phyloP scores from a whole-genome alignment of 1,284 basidiomycete genomes.

The Porodaedalea pini region DNA sequence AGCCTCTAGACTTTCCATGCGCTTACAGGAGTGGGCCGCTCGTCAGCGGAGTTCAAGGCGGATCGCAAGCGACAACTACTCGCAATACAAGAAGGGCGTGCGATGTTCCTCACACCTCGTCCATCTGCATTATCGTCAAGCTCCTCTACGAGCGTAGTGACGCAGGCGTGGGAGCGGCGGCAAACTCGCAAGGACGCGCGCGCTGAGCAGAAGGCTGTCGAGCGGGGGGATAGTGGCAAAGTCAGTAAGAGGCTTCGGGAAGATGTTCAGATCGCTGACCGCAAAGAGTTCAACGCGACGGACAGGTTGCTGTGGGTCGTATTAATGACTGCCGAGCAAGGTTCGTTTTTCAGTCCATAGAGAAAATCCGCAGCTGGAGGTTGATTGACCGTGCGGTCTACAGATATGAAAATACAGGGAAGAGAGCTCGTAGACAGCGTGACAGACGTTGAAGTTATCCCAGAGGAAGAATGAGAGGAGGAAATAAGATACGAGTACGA shows the following conservation, averaged over 20 bases:
- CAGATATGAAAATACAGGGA: not conserved
- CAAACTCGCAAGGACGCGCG: not conserved
- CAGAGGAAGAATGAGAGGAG: not conserved
- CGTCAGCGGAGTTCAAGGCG: not conserved
- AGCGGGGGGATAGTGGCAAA: not conserved
- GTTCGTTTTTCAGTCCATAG: not conserved
- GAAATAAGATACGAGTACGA: not conserved
- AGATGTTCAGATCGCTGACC: not conserved
- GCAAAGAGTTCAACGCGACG: not conserved
- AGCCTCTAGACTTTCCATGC: not conserved
- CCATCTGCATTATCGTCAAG: not conserved
- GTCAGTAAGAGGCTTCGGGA: not conserved
- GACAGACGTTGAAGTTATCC: not conserved
- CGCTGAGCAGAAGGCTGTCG: not conserved
- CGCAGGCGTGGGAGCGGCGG: not conserved
- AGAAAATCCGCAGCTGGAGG: not conserved
- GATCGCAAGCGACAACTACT: not conserved
- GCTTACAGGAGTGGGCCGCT: not conserved
- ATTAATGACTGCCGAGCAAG: not conserved
- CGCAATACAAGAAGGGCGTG: constrained; percentile 3
- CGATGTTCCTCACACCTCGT: not conserved
- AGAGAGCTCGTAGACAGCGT: not conserved
- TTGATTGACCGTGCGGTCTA: not conserved
- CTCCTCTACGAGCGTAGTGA: not conserved
- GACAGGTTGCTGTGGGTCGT: not conserved